Evolutionary conservation across 78 protist species (phyloP), one percentile per base, ranked within the genome.

Genomic region (Trichosphaerium sp.): DNA sequence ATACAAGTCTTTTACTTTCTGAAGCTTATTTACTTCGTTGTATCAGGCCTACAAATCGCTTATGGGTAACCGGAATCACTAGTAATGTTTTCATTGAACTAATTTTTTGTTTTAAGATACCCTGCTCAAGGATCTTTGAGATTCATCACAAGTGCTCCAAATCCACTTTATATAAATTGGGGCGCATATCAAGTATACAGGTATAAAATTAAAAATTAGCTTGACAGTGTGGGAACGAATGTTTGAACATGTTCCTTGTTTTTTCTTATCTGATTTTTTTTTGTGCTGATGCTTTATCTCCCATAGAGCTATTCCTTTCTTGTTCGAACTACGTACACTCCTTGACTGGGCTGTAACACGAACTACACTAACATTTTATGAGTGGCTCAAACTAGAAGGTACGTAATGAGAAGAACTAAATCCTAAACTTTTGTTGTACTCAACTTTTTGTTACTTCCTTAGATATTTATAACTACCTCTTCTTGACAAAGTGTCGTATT

Each of bases 301-400:
- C 21, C 62, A 78, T 57, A n/a, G 72, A 2, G 68, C 78, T 4
- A 60, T 89, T 39, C 94, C 94, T 23, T 89, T 89, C 42, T 51
- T 89, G 40, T 73, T 56, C 52, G 94, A 89, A 52, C 38, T 89
- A 55, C 69, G 83, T 35, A 41, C 65, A 10, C 55, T 89, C 0
- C 55, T 83, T 31, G 94, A 89, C 78, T 89, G 90, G 90, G 75
- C 83, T 40, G 52, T 55, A 25, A 82, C 80, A 1, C 57, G 38
- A 31, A 89, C 94, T 3, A 78, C 88, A 8, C 51, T 83, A 15
- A 21, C 60, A 21, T 83, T 89, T 47, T 59, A 26, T 34, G 59
- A 69, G 39, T 84, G 87, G 88, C 47, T 83, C n/a, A 71, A 85
- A 48, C 32, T 89, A 43, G 88, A 89, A 66, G n/a, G n/a, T n/a